Evolutionary conservation across 2,329 filamentous ascomycete genomes (phyloP), one percentile per base, ranked within the genome.

Genomic region (Drechslerella stenobrocha): DNA sequence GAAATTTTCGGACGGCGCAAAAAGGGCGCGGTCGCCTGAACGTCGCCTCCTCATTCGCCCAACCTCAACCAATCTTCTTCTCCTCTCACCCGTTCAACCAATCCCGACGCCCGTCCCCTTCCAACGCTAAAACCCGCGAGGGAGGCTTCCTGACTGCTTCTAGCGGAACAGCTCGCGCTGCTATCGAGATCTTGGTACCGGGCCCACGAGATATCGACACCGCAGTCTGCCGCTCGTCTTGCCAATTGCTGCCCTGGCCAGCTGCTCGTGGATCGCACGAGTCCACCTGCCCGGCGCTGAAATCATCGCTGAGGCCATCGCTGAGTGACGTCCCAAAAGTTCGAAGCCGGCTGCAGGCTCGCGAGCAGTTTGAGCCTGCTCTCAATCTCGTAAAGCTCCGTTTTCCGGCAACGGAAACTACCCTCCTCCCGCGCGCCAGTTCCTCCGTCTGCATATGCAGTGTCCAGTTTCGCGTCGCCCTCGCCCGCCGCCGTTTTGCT

Each of bases 41-140:
- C 53, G 53, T 66, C 61, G 61, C 53, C 52, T 53, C 50, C 40
- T 26, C 50, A 66, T 66, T 66, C 61, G 61, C 61, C 61, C 61
- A 59, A 53, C 61, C 47, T 59, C 45, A 51, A 65, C 52, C 52
- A 65, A 65, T 65, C 55, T 59, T 66, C 53, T 66, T 65, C 28
- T 53, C 59, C 40, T 44, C 48, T 66, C 48, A 32, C 60, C 2
- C 13, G 22, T 65, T 53, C 46, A 47, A 50, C 61, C 53, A 66
- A 59, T 59, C 53, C 60, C 60, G 24, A 50, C 35, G 24, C 35
- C 40, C 48, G 22, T 26, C 47, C 32, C 46, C 46, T 34, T 26
- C 34, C 52, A 52, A 52, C 60, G 48, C 60, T 52, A 64, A 64
- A 45, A 50, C 40, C n/a, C n/a, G n/a, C n/a, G n/a, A n/a, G n/a